Conservation (phyloP, 345 rosid species). For the Triadica sebifera region DNA sequence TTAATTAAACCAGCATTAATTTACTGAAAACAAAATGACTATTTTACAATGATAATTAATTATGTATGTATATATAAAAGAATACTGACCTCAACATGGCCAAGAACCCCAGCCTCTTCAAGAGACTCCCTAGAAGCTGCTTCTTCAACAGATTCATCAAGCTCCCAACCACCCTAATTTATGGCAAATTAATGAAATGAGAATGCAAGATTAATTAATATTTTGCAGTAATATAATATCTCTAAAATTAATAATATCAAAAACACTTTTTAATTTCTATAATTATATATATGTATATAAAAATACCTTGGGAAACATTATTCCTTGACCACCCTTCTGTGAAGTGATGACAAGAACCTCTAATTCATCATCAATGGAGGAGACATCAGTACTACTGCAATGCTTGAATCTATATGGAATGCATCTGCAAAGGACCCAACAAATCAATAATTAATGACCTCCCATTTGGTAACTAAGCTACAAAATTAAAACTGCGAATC, state of each 20-base stretch:
- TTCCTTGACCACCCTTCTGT: constrained; percentile 61
- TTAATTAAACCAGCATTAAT: neutral
- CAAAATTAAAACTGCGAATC: too few species aligned
- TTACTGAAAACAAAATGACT: neutral
- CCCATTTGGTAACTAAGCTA: too few species aligned
- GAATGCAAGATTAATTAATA: neutral
- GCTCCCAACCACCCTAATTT: constrained; percentile 88
- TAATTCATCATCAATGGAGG: constrained; percentile 34
- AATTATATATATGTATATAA: neutral
- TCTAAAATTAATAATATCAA: too few species aligned
- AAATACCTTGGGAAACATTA: constrained; percentile 87
- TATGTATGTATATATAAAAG: neutral
- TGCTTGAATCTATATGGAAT: constrained; percentile 68
- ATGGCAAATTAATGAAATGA: neutral
- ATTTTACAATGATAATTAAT: neutral
- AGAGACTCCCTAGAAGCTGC: constrained; percentile 74
- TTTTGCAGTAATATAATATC: neutral
- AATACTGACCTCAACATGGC: constrained; percentile 58
- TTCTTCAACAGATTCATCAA: constrained; percentile 76
- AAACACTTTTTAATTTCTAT: neutral
- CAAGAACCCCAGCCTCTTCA: constrained; percentile 90
- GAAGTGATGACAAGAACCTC: constrained; percentile 78
- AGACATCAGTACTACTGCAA: constrained; percentile 26
- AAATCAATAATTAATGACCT: neutral
- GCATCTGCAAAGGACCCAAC: constrained; percentile 44